Percentiles rank a stretch among this genome's conserved stretches.
Conservation (phyloP, 192 early-diverging fungal genomes). For the Dissophora ornata region DNA sequence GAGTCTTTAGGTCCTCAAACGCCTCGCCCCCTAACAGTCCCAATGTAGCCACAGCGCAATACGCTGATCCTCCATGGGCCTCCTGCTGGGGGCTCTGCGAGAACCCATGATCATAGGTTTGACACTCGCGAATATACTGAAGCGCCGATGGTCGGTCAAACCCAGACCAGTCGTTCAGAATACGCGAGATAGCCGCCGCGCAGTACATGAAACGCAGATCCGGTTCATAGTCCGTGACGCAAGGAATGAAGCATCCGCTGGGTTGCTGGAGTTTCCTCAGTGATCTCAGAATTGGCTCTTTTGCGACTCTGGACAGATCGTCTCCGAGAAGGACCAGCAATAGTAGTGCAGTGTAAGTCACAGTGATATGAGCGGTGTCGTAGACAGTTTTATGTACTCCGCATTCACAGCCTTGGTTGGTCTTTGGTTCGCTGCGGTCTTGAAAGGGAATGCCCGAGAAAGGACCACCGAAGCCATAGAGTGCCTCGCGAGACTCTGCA, state of each 20-base stretch:
- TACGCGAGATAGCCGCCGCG: slow-evolving; percentile 83
- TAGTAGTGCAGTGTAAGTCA: slow-evolving; percentile 92
- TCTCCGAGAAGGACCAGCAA: slow-evolving; percentile 88
- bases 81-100: slow-evolving; percentile 82
- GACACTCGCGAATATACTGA: slow-evolving; percentile 68
- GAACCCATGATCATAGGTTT: slow-evolving; percentile 82
- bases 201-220: slow-evolving; percentile 95
- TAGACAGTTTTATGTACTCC: slow-evolving; percentile 20
- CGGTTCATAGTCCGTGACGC: slow-evolving; percentile 61
- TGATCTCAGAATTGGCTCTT: slow-evolving; percentile 67
- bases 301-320: slow-evolving; percentile 86
- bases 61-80: slow-evolving; percentile 92
- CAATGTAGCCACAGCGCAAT: slow-evolving; percentile 89
- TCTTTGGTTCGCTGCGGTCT: not conserved
- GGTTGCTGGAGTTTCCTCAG: slow-evolving; percentile 76
- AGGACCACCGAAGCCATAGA: slow-evolving; percentile 79
- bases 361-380: slow-evolving; percentile 74
- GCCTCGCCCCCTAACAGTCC: slow-evolving; percentile 68
- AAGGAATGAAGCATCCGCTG: slow-evolving; percentile 75
- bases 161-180: slow-evolving; percentile 92
- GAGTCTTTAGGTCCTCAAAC: slow-evolving; percentile 18
- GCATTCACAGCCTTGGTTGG: slow-evolving; percentile 34
- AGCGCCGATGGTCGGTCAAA: slow-evolving; percentile 72
- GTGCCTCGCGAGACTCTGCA: slow-evolving; percentile 23
- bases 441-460: slow-evolving; percentile 69